Base-by-base conservation (phyloP, 116 monocot genomes). In the Dioscorea cayenensis region DNA sequence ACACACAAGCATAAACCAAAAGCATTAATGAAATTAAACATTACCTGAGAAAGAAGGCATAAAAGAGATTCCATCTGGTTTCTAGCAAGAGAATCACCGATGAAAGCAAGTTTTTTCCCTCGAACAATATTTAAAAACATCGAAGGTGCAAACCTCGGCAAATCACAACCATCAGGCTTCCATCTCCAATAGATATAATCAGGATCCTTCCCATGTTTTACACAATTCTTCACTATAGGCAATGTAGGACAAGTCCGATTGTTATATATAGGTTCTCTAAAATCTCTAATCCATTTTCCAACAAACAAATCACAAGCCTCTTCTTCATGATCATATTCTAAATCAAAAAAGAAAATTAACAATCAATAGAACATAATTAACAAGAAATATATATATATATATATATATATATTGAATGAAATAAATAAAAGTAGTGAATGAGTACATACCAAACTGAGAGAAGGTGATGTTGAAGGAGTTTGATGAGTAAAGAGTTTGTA, bases 51-150 rank as follows among this genome's bases (percentile, higher is more conserved):
- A 59, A 59, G 32, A 32, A 32, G 32, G 4, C 32, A 32, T 32
- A 32, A 32, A 32, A 32, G 32, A 32, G 32, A 82, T 18, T 82
- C 82, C 65, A 71, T 51, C 63, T 75, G 74, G 71, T 78, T 82
- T 71, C 82, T 28, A 21, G 74, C 78, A 38, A 82, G 67, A 7
- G 82, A 82, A 19, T 82, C 82, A 2, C 74, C 82, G 14, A 75
- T 50, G 13, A 82, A 75, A 13, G 66, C 74, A 64, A 78, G 63
- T 36, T 49, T 75, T 78, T 82, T 82, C 28, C 77, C 74, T 0
- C 36, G 29, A 23, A 74, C 67, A 7, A 72, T 52, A 6, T 28
- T 23, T n/a, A 82, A 62, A 25, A 82, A 78, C 28, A 10, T 21
- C 21, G 14, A 19, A 18, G 74, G 67, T 38, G 78, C 71, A 29